A percentile compares a stretch with the other conserved stretches of the same genome.
These are phyloP conservation scores for Phytophthora cactorum DNA, from an alignment of 352 stramenopile genomes.

Conservation along the genomic window DNA sequence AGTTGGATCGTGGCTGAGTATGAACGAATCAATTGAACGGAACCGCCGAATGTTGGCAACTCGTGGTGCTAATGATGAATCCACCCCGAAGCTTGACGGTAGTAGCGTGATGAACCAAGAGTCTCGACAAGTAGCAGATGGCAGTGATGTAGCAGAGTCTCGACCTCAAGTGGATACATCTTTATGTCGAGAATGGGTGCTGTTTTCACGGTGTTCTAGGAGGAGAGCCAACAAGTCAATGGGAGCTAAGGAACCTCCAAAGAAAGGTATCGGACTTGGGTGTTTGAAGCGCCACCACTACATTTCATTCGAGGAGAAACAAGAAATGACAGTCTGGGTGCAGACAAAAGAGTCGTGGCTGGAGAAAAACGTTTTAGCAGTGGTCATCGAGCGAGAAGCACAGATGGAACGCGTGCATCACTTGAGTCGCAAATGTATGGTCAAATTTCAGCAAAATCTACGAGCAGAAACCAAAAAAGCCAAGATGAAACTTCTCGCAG, in stretches of 20 bases:
- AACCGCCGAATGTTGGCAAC: conserved; percentile 38
- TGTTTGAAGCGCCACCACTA: conserved; percentile 82
- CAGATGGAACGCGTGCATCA: conserved; percentile 44
- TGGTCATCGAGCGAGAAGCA: conserved; percentile 71
- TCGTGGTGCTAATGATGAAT: conserved; percentile 1
- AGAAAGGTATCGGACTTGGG: conserved; percentile 43
- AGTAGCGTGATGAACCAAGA: conserved; percentile 55
- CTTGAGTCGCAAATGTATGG: conserved; percentile 65
- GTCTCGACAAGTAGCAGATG: conserved; percentile 23
- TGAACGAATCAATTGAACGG: conserved; percentile 58
- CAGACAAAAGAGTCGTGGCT: conserved; percentile 70
- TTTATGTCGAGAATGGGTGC: conserved; percentile 77
- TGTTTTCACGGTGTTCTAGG: conserved; percentile 65
- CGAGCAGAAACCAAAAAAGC: conserved; percentile 45
- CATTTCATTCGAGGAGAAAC: conserved; percentile 70
- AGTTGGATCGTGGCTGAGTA: conserved; percentile 66
- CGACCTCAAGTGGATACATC: conserved; percentile 44
- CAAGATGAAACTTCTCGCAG: conserved; percentile 44
- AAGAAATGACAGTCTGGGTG: conserved; percentile 61
- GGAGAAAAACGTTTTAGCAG: conserved; percentile 58
- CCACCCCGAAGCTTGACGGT: conserved; percentile 25
- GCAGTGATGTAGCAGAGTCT: conserved; percentile 42
- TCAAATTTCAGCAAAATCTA: conserved; percentile 70
- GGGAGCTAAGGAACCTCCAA: conserved; percentile 2
- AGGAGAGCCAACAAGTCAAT: conserved; percentile 3